Conservation (phyloP, 1,284 basidiomycete species). For the Cutaneotrichosporon dermatis region DNA sequence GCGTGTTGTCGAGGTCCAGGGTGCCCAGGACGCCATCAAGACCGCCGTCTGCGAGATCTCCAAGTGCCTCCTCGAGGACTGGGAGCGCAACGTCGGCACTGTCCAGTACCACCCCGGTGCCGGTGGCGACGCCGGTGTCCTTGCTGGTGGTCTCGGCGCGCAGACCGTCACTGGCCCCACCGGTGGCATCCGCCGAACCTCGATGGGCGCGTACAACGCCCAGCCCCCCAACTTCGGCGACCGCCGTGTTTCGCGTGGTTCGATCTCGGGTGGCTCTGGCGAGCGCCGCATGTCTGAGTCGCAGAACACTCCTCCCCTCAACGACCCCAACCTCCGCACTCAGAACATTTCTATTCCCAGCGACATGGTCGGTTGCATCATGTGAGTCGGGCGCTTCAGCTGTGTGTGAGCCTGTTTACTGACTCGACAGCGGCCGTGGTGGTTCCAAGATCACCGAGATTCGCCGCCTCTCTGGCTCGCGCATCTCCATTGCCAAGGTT, state of each 20-base stretch:
- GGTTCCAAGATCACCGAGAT: conserved; percentile 99
- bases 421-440: conserved; percentile 64
- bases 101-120: conserved; percentile 92
- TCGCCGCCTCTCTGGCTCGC: conserved; percentile 88
- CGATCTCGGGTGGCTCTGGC: conserved; percentile 31
- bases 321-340: conserved; percentile 74
- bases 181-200: conserved; percentile 49
- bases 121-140: conserved; percentile 62
- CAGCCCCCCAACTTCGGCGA: conserved; percentile 16
- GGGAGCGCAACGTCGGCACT: conserved; percentile 88
- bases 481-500: conserved; percentile 96
- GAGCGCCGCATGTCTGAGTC: conserved; percentile 49
- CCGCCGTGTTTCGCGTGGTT: conserved; percentile 23
- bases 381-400: conserved; percentile 46
- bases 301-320: conserved; percentile 54
- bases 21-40: conserved; percentile 82
- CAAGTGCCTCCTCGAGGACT: conserved; percentile 91
- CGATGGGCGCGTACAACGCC: conserved; percentile 33
- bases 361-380: conserved; percentile 98
- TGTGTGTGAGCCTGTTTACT: conserved; percentile 2
- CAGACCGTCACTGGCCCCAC: conserved; percentile 49
- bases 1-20: conserved; percentile 94
- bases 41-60: conserved; percentile 91
- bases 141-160: conserved; percentile 52
- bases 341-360: conserved; percentile 98